Conservation (phyloP, 139 green algal species). For the Chlorella sp. region DNA sequence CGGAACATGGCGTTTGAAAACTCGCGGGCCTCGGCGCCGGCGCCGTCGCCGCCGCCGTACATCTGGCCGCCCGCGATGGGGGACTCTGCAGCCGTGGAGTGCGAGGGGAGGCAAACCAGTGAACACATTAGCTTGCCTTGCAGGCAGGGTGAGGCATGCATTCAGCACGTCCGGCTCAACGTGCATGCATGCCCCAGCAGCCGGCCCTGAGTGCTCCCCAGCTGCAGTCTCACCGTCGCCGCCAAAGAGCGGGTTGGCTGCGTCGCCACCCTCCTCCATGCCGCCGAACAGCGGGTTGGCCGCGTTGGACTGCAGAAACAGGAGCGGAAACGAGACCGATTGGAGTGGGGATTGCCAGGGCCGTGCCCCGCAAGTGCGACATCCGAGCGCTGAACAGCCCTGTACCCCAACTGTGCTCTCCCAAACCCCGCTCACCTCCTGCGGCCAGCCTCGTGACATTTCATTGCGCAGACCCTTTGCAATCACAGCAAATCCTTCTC, state of each 20-base stretch:
- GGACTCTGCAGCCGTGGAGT: constrained; percentile 7
- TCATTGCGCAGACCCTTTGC: too few relatives aligned
- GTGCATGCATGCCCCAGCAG: neutral
- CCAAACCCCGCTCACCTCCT: too few relatives aligned
- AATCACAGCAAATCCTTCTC: neutral
- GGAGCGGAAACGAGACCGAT: too few relatives aligned
- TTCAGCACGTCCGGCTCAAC: too few relatives aligned
- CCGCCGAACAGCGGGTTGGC: constrained; percentile 19
- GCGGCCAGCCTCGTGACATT: too few relatives aligned
- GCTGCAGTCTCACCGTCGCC: neutral
- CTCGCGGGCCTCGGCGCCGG: neutral
- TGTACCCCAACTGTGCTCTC: too few relatives aligned
- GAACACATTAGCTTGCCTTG: neutral
- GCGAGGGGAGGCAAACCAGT: too few relatives aligned
- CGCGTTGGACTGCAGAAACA: neutral
- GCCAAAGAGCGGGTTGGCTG: constrained; percentile 7
- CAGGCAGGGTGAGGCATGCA: too few relatives aligned
- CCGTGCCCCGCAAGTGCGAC: too few relatives aligned
- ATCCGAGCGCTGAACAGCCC: too few relatives aligned
- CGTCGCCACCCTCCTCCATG: neutral
- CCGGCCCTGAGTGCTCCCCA: neutral
- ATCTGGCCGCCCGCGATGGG: neutral
- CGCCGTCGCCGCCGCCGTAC: neutral
- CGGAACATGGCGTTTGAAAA: constrained; percentile 25
- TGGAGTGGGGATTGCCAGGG: too few relatives aligned